These are phyloP conservation scores for Talaromyces liani DNA, from an alignment of 495 filamentous ascomycete species.

Conservation along the genomic window DNA sequence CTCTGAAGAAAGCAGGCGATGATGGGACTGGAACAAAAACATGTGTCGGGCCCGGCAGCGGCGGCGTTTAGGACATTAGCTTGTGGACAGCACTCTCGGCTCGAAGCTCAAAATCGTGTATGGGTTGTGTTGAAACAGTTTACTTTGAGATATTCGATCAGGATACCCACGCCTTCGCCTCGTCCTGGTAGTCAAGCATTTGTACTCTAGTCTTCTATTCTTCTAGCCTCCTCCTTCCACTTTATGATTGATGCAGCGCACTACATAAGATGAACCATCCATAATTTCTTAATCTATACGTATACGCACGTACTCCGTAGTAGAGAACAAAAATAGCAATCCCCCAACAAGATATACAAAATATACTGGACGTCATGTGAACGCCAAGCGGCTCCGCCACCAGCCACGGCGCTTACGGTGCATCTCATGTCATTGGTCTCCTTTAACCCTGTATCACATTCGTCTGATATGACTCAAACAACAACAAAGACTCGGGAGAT, in stretches of 20 bases:
- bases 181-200: background rate
- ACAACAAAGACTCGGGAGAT: background rate
- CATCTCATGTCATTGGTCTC: background rate
- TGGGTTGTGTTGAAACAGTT: background rate
- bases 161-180: background rate
- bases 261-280: background rate
- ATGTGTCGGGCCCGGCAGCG: background rate
- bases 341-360: background rate
- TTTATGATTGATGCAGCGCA: background rate
- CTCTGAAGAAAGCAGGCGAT: background rate
- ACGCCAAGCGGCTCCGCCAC: slow-evolving; percentile 1
- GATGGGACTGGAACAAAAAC: background rate
- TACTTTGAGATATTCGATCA: background rate
- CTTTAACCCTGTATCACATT: background rate
- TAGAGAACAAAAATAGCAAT: background rate
- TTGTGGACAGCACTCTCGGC: background rate
- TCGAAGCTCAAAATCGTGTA: background rate
- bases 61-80: background rate
- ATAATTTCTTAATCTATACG: too few relatives aligned
- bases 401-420: background rate
- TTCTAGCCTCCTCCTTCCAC: background rate
- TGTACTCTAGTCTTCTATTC: background rate
- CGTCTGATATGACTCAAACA: background rate
- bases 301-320: too few relatives aligned
- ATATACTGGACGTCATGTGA: background rate